Evolutionary conservation across 768 basidiomycete species (phyloP), one percentile per base, ranked within the genome.

Genomic region (Russula vinacea): DNA sequence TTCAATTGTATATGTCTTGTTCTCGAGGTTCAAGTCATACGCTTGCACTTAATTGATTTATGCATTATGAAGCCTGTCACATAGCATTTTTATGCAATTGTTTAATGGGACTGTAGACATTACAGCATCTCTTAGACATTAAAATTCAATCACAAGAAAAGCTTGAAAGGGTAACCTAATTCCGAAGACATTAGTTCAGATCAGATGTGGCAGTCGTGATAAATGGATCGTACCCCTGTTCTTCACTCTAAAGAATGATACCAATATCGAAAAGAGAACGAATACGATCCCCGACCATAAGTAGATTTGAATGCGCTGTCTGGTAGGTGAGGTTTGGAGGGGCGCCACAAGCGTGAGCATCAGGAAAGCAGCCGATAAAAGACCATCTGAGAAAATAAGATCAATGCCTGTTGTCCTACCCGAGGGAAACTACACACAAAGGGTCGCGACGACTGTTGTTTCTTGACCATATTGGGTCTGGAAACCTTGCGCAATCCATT

Each of bases 401-500:
- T 53, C 11, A 44, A 55, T 17, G 58, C 16, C 44, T 8, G 26
- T 55, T 22, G 6, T 19, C 10, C 19, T 16, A 44, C 8, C 10
- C 19, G 67, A 40, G 44, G 50, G 49, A 50, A 24, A 52, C 42
- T 22, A 84, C 94, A 69, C 71, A 98, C 97, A 98, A 32, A 95
- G 83, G 67, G 84, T 81, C 3, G 88, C 83, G 22, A 98, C 80
- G 53, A 97, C 89, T 69, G 93, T 89, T 19, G 89, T 90, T 78
- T 99, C 97, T 74, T 95, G 89, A 8, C 95, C 96, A 72, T 83
- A 90, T 75, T 97, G 94, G 70, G 86, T 93, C 73, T 88, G 87
- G 77, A 87, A 98, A 5, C 96, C 96, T 11, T 77, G 81, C 10
- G 94, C 90, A 70, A 99, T 88, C 89, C 93, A 94, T 55, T 82